phyloP scores from a whole-genome alignment of 1,284 basidiomycete species.

The Ganoderma meredithae region DNA sequence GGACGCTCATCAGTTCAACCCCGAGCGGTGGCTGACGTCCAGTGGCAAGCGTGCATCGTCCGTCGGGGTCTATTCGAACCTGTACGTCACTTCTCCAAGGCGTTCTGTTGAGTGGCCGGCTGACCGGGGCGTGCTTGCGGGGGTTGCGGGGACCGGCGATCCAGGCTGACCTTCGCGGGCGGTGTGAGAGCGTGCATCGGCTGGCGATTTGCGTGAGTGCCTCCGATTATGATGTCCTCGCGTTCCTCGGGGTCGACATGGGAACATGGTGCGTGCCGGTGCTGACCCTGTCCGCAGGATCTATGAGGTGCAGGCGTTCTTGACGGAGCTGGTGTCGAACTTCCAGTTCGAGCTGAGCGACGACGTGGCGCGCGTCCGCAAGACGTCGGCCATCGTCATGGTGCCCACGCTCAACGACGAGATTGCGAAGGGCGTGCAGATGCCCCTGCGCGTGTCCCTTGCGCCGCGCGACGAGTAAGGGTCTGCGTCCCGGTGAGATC shows the following conservation, averaged over 20 bases:
- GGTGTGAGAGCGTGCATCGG: conserved; percentile 58
- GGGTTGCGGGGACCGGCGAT: not conserved
- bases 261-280: not conserved
- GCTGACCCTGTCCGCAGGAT: conserved; percentile 30
- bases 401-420: conserved; percentile 62
- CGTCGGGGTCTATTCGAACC: conserved; percentile 52
- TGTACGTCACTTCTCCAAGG: conserved; percentile 34
- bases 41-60: conserved; percentile 35
- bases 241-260: conserved; percentile 10
- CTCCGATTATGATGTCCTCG: not conserved
- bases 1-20: conserved; percentile 39
- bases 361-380: conserved; percentile 50
- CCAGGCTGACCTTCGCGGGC: conserved; percentile 37
- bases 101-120: conserved; percentile 1
- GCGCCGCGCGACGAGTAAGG: conserved; percentile 39
- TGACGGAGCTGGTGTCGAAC: conserved; percentile 58
- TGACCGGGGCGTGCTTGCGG: conserved; percentile 6
- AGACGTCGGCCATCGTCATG: conserved; percentile 61
- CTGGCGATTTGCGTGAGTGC: conserved; percentile 57
- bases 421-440: conserved; percentile 54
- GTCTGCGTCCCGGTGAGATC: not conserved
- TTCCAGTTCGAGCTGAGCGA: conserved; percentile 55
- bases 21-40: conserved; percentile 36
- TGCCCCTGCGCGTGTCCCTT: conserved; percentile 56
- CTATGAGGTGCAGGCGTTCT: conserved; percentile 53